phyloP scores from a whole-genome alignment of 1,284 basidiomycete genomes.

The Leccinum huronense region DNA sequence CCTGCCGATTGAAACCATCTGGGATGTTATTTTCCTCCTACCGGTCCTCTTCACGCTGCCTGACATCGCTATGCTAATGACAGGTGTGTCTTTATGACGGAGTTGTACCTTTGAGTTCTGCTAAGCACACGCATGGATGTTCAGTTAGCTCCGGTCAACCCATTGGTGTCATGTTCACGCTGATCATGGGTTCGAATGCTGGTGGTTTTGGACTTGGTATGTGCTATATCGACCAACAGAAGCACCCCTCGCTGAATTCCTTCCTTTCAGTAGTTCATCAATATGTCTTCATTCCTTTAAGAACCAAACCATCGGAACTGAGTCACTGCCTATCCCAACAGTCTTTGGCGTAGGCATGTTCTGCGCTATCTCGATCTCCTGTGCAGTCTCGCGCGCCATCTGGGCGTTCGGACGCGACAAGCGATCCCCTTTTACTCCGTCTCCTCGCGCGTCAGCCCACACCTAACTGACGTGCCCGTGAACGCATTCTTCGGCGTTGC shows the following conservation, averaged over 20 bases:
- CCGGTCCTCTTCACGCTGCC: slow-evolving; percentile 68
- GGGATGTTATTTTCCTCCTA: slow-evolving; percentile 62
- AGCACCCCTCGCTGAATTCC: background rate
- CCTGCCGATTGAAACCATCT: slow-evolving; percentile 59
- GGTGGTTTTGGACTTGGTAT: slow-evolving; percentile 62
- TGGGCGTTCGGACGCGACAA: slow-evolving; percentile 71
- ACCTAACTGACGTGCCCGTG: slow-evolving; percentile 46
- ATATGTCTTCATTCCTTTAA: slow-evolving; percentile 29
- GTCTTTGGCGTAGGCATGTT: slow-evolving; percentile 57
- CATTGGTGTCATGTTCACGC: slow-evolving; percentile 63
- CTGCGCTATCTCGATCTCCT: slow-evolving; percentile 60
- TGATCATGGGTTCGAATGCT: slow-evolving; percentile 57
- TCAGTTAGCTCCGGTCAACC: slow-evolving; percentile 61
- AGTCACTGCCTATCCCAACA: slow-evolving; percentile 18
- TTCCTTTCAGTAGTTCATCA: slow-evolving; percentile 44
- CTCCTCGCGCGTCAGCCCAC: slow-evolving; percentile 49
- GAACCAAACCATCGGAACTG: background rate
- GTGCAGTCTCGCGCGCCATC: slow-evolving; percentile 64
- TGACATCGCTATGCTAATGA: slow-evolving; percentile 53
- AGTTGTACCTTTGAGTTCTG: background rate
- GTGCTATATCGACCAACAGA: slow-evolving; percentile 11
- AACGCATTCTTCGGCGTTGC: slow-evolving; percentile 57
- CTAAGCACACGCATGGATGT: slow-evolving; percentile 22
- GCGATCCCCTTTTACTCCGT: slow-evolving; percentile 58
- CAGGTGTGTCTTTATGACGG: slow-evolving; percentile 36